Evolutionary conservation across 192 early-diverging fungal genomes (phyloP).

Genomic region (Mortierella claussenii): DNA sequence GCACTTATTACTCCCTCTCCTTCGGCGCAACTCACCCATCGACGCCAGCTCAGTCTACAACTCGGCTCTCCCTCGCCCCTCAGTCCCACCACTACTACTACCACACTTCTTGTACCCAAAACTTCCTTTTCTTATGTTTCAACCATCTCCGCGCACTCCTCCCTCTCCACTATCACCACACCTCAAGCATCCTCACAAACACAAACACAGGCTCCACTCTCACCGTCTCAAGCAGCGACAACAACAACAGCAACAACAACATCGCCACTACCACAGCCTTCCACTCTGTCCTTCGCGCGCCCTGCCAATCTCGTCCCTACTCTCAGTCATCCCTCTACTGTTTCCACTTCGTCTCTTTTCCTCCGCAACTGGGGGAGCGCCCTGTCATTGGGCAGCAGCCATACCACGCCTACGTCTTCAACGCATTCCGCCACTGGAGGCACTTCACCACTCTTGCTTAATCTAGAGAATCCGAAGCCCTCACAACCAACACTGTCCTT

Average conservation of each 20-base stretch:
- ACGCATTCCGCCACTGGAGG: not conserved
- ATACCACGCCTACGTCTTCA: not conserved
- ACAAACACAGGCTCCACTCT: not conserved
- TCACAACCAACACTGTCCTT: not conserved
- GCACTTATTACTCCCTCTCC: not conserved
- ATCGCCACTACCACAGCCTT: too few species aligned
- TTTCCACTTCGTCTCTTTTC: not conserved
- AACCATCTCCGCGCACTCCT: not conserved
- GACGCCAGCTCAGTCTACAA: too few species aligned
- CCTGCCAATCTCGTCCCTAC: not conserved
- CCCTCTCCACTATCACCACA: not conserved
- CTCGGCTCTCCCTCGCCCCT: too few species aligned
- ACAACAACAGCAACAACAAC: too few species aligned
- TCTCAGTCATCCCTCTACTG: too few species aligned
- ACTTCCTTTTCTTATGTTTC: not conserved
- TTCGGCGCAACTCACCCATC: not conserved
- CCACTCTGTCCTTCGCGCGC: too few species aligned
- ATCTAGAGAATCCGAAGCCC: not conserved
- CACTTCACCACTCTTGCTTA: not conserved
- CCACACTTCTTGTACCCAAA: not conserved
- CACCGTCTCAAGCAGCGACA: too few species aligned
- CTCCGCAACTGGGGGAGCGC: not conserved
- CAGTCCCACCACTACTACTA: too few species aligned
- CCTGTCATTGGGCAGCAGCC: not conserved
- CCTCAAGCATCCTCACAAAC: not conserved